Evolutionary conservation across 371 early-diverging fungal species (phyloP), one percentile per base, ranked within the genome.

Genomic region (Actinomortierella ambigua): DNA sequence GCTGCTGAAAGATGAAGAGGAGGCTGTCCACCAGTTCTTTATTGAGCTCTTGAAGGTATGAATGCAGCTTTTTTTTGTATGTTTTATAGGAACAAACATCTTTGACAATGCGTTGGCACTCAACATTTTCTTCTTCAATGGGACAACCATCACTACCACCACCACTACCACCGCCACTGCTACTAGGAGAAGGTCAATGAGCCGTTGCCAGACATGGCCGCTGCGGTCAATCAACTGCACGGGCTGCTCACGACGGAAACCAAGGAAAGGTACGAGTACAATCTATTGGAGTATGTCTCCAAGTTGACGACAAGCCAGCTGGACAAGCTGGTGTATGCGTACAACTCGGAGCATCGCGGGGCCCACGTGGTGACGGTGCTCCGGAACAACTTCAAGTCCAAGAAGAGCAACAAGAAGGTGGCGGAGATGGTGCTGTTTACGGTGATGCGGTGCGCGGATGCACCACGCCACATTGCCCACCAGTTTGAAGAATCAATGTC

Each of bases 401-500:
- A 34, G 34, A 34, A 34, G 34, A 34, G 34, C 34, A 48, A 63
- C 23, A 73, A 73, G 55, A 52, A 22, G 22, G 18, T 65, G 43
- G 56, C 49, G 1, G 63, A 73, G 44, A 9, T 73, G 13, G 18
- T 73, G 47, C 48, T 66, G 46, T 73, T 63, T 50, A 51, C 60
- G 5, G 51, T 73, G 18, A 73, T 73, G 73, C 66, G 66, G 40
- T 62, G 57, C 14, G 46, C 63, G 2, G 73, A 66, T 18, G 60
- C 73, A 23, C 48, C 57, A 1, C 73, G 73, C 39, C 73, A 73
- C 53, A 52, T 73, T 15, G 28, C 73, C 0, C 23, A 59, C 29
- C 46, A 63, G 44, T 44, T 73, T 23, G 73, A 73, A 27, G 57
- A 73, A 47, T 66, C 73, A 2, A 73, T 73, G 73, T 44, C 50